Base-by-base conservation (phyloP, 371 early-diverging fungal genomes). In the Conidiobolus incongruus region DNA sequence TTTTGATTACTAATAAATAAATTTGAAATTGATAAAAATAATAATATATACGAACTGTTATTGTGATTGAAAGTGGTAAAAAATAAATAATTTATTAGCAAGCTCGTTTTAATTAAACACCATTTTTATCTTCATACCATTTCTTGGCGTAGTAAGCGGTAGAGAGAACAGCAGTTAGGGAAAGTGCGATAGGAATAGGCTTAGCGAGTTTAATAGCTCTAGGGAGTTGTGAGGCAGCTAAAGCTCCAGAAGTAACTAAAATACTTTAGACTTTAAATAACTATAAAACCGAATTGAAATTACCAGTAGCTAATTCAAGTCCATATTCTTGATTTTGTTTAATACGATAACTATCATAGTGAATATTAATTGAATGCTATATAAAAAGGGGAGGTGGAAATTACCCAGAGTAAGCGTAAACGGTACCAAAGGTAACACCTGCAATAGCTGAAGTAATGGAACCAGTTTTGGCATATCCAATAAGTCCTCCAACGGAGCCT, bases 401-500 rank as follows among this genome's bases (percentile, higher is more conserved):
- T n/a, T n/a, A n/a, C n/a, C n/a, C n/a, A n/a, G n/a, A n/a, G 21
- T 15, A n/a, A 16, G 33, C 43, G 35, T 43, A 43, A 2, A 43
- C 5, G 10, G n/a, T 13, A 21, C 33, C n/a, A 21, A 43, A 43
- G 20, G 10, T 13, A 32, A 43, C n/a, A 32, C 43, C 43, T 2
- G 43, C 43, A 12, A 12, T 33, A 33, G 34, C 43, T 6, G 43
- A 43, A 4, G 19, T 8, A 15, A 43, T 31, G 4, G 43, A 43
- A 8, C 43, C 43, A 43, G 43, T 43, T 43, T 34, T 43, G 20
- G 19, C 19, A 33, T 43, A 43, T 2, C 43, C 43, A 6, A 43
- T 34, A 11, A 43, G 15, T 2, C 43, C 43, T 19, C 43, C 43
- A 6, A 34, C 22, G 33, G 43, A 31, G 33, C n/a, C n/a, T n/a